Evolutionary conservation across 2,329 filamentous ascomycete genomes (phyloP).

Genomic region (Kalaharituber pfeilii): DNA sequence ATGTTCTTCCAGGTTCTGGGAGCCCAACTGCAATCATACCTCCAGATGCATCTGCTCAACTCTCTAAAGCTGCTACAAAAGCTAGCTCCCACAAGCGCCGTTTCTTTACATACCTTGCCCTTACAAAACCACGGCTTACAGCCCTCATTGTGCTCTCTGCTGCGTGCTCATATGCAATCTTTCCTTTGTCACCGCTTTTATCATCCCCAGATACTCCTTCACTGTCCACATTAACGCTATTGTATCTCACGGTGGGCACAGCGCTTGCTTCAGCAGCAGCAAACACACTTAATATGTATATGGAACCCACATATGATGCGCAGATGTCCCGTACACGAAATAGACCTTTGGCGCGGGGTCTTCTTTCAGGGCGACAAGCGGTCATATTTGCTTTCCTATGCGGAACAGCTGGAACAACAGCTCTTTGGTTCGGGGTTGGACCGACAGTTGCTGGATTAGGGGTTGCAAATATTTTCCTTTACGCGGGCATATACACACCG

Average conservation of each 20-base stretch:
- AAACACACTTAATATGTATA: conserved; percentile 93
- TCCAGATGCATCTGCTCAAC: conserved; percentile 17
- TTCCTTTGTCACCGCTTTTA: conserved; percentile 77
- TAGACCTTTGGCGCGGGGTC: conserved; percentile 64
- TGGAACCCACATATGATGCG: conserved; percentile 77
- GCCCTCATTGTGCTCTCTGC: conserved; percentile 81
- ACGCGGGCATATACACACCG: conserved; percentile 83
- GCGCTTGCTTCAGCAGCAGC: conserved; percentile 77
- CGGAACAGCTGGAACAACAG: conserved; percentile 49
- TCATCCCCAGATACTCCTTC: conserved; percentile 55
- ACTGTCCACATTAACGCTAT: conserved; percentile 72
- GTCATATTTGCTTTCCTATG: conserved; percentile 61
- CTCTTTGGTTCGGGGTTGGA: conserved; percentile 80
- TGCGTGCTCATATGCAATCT: conserved; percentile 79
- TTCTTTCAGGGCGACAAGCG: conserved; percentile 56
- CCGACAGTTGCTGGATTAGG: conserved; percentile 80
- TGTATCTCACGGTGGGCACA: conserved; percentile 82
- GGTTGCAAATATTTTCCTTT: conserved; percentile 67
- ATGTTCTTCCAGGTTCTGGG: not conserved
- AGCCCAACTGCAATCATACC: conserved; percentile 9
- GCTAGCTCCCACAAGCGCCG: conserved; percentile 41
- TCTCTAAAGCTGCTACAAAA: conserved; percentile 22
- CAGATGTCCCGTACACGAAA: conserved; percentile 90
- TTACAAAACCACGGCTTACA: conserved; percentile 88
- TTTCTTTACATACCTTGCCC: conserved; percentile 65